Evolutionary conservation across 73 alveolate species (phyloP).

Genomic region (Tetrahymena elliotti): DNA sequence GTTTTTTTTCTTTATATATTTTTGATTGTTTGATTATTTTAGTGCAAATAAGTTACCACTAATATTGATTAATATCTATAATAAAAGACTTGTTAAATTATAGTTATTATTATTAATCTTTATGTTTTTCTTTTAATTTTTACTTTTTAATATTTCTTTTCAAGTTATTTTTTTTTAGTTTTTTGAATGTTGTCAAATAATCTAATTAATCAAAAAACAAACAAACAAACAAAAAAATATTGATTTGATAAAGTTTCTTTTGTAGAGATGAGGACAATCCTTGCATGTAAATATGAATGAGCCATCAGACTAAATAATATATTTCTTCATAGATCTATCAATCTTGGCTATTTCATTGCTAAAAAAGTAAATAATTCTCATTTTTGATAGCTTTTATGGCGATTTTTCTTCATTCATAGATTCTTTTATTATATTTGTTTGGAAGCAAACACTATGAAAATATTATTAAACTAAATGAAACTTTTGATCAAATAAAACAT

Average conservation of each 20-base stretch:
- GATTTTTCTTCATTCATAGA: background rate
- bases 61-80: background rate
- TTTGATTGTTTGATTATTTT: background rate
- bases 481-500: background rate
- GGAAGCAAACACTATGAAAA: background rate
- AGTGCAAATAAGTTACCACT: background rate
- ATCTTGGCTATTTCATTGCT: background rate
- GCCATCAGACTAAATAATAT: background rate
- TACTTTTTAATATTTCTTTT: background rate
- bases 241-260: too few relatives aligned
- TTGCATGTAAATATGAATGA: background rate
- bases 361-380: background rate
- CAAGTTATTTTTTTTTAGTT: background rate
- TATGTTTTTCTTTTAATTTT: background rate
- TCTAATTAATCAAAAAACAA: background rate
- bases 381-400: background rate
- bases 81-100: background rate
- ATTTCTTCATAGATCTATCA: background rate
- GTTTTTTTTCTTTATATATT: background rate
- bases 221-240: background rate
- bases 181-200: background rate
- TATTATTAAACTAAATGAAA: background rate
- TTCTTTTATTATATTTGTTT: background rate
- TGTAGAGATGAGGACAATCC: background rate
- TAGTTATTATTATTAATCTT: background rate